Conservation (phyloP, 1,139 yeast genomes). For the Barnettozyma hawaiiensis region DNA sequence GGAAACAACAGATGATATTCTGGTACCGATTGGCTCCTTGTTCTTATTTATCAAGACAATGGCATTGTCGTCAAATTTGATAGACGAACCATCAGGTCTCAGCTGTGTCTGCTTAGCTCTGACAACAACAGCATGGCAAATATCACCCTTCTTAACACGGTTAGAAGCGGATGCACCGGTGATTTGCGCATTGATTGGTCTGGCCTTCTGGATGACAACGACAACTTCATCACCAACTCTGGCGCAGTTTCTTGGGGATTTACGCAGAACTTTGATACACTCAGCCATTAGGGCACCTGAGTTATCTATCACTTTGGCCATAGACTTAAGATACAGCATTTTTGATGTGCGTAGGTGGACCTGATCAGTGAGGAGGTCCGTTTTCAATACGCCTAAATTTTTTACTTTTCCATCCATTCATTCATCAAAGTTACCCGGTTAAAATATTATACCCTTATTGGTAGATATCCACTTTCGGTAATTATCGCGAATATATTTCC, state of each 20-base stretch:
- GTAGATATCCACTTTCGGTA: background rate
- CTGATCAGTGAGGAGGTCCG: background rate
- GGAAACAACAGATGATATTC: slow-evolving; percentile 89
- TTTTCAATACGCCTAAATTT: background rate
- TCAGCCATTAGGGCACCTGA: slow-evolving; percentile 94
- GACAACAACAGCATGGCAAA: slow-evolving; percentile 91
- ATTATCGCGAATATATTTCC: background rate
- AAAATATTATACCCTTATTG: background rate
- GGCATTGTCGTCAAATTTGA: slow-evolving; percentile 93
- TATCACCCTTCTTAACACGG: slow-evolving; percentile 91
- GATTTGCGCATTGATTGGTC: slow-evolving; percentile 56
- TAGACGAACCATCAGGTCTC: slow-evolving; percentile 82
- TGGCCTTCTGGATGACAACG: slow-evolving; percentile 90
- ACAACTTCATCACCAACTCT: slow-evolving; percentile 88
- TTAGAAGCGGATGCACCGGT: slow-evolving; percentile 68
- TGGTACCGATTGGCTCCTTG: slow-evolving; percentile 90
- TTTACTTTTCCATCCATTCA: background rate
- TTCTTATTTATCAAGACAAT: slow-evolving; percentile 88
- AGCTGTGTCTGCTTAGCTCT: slow-evolving; percentile 84
- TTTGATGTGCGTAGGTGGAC: background rate
- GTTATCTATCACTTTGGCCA: slow-evolving; percentile 86
- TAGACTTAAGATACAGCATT: slow-evolving; percentile 86
- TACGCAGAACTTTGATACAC: slow-evolving; percentile 91
- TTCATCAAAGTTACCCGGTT: background rate
- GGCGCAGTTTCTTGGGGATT: slow-evolving; percentile 80